Conservation (phyloP, 768 basidiomycete genomes). For the Trametes maxima region DNA sequence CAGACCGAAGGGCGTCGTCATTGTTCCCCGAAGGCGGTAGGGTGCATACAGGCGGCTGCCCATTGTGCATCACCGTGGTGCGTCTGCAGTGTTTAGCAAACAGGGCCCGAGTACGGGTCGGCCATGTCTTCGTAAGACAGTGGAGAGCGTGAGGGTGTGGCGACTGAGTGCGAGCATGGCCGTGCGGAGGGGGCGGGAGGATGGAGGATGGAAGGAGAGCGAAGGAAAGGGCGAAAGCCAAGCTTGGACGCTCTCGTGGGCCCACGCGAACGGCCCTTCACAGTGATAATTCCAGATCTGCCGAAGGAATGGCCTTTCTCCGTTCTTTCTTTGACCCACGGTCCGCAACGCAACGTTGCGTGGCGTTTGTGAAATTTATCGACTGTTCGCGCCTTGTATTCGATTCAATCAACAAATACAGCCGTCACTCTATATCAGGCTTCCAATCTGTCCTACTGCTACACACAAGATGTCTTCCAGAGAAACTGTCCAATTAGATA, state of each 20-base stretch:
- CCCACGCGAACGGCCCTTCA: slow-evolving; percentile 33
- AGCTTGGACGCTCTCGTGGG: slow-evolving; percentile 21
- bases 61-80: slow-evolving; percentile 14
- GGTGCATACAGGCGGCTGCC: slow-evolving; percentile 14
- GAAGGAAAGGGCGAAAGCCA: slow-evolving; percentile 20
- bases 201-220: slow-evolving; percentile 22
- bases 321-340: slow-evolving; percentile 15
- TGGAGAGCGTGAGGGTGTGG: background rate
- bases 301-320: slow-evolving; percentile 16
- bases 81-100: background rate
- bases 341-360: slow-evolving; percentile 8
- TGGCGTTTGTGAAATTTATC: background rate
- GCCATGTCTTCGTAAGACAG: background rate
- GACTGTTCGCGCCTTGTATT: background rate
- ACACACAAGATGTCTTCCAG: background rate
- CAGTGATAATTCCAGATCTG: slow-evolving; percentile 25
- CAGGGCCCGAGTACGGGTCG: background rate
- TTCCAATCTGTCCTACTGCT: background rate
- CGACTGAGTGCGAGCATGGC: slow-evolving; percentile 1
- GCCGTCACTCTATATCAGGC: background rate
- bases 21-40: slow-evolving; percentile 19
- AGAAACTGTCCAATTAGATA: no score
- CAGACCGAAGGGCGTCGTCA: slow-evolving; percentile 23
- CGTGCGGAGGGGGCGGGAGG: slow-evolving; percentile 10
- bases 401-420: background rate